Conservation (phyloP, 1,284 basidiomycete genomes). For the Pseudozyma pruni region DNA sequence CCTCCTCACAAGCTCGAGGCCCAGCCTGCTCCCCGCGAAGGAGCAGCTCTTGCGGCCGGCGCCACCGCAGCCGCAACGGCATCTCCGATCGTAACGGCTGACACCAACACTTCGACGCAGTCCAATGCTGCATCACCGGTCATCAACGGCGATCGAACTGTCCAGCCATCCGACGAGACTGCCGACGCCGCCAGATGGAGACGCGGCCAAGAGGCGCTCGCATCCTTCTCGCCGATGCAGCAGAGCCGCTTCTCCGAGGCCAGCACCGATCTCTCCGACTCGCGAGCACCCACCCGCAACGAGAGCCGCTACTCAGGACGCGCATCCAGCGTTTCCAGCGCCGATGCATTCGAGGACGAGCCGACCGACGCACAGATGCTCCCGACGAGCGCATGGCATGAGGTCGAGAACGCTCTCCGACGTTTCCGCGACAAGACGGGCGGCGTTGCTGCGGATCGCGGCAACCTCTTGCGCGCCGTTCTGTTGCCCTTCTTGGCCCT, state of each 20-base stretch:
- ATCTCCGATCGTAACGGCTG: slow-evolving; percentile 2
- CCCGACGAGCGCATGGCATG: slow-evolving; percentile 59
- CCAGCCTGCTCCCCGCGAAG: slow-evolving; percentile 27
- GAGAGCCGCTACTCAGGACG: slow-evolving; percentile 35
- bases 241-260: slow-evolving; percentile 53
- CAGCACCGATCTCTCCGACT: slow-evolving; percentile 44
- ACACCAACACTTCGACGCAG: not conserved
- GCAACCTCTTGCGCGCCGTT: slow-evolving; percentile 54
- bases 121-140: slow-evolving; percentile 4
- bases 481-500: slow-evolving; percentile 63
- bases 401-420: slow-evolving; percentile 54
- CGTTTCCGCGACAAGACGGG: slow-evolving; percentile 47
- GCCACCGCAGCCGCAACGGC: slow-evolving; percentile 20
- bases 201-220: slow-evolving; percentile 22
- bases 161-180: slow-evolving; percentile 17
- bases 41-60: slow-evolving; percentile 33
- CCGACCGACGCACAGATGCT: slow-evolving; percentile 50
- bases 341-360: slow-evolving; percentile 37
- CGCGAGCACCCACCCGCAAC: slow-evolving; percentile 38
- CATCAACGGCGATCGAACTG: slow-evolving; percentile 29
- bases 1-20: slow-evolving; percentile 35
- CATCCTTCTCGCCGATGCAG: slow-evolving; percentile 28
- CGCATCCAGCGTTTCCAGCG: slow-evolving; percentile 36
- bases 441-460: slow-evolving; percentile 45
- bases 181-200: slow-evolving; percentile 18